Evolutionary conservation across 306 rosid species (phyloP).

Genomic region (Hippophae tibetana): DNA sequence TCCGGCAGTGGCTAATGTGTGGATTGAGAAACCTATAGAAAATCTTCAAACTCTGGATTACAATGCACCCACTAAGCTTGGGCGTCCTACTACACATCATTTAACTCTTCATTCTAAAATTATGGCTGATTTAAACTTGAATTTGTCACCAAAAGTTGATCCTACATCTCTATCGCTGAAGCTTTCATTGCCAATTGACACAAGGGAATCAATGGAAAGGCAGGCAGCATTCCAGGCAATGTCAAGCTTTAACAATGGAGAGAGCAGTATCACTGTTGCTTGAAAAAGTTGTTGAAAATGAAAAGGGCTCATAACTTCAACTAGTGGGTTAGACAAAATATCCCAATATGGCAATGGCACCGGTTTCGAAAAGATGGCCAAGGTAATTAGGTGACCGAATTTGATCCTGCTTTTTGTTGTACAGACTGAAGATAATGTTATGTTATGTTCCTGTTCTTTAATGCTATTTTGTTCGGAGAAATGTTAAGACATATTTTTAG

Average conservation of each 20-base stretch:
- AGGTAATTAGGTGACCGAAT: slow-evolving; percentile 30
- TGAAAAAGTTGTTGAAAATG: slow-evolving; percentile 21
- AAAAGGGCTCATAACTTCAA: slow-evolving; percentile 25
- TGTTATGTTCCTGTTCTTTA: slow-evolving; percentile 36
- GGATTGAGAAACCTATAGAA: slow-evolving; percentile 38
- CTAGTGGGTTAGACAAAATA: slow-evolving; percentile 24
- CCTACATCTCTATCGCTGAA: slow-evolving; percentile 61
- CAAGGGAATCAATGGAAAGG: slow-evolving; percentile 47
- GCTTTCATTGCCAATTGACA: slow-evolving; percentile 60
- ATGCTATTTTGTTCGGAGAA: slow-evolving; percentile 7
- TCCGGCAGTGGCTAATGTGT: slow-evolving; percentile 28
- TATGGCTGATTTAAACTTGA: slow-evolving; percentile 27
- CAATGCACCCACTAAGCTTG: slow-evolving; percentile 26
- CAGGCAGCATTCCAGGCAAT: slow-evolving; percentile 47
- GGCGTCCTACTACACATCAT: slow-evolving; percentile 25
- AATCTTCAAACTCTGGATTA: slow-evolving; percentile 42
- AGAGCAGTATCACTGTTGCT: slow-evolving; percentile 65
- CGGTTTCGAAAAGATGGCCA: slow-evolving; percentile 19
- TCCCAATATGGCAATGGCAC: slow-evolving; percentile 25
- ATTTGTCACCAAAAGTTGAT: slow-evolving; percentile 35
- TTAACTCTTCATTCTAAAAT: slow-evolving; percentile 25
- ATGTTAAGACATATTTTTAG: too few species aligned
- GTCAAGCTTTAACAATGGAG: slow-evolving; percentile 61
- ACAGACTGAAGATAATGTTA: slow-evolving; percentile 53
- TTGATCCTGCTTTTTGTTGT: slow-evolving; percentile 50